A percentile compares a stretch with the other conserved stretches of the same genome.
These are phyloP conservation scores for Aspergillus texensis DNA, from an alignment of 2,329 filamentous ascomycete genomes.

Conservation along the genomic window DNA sequence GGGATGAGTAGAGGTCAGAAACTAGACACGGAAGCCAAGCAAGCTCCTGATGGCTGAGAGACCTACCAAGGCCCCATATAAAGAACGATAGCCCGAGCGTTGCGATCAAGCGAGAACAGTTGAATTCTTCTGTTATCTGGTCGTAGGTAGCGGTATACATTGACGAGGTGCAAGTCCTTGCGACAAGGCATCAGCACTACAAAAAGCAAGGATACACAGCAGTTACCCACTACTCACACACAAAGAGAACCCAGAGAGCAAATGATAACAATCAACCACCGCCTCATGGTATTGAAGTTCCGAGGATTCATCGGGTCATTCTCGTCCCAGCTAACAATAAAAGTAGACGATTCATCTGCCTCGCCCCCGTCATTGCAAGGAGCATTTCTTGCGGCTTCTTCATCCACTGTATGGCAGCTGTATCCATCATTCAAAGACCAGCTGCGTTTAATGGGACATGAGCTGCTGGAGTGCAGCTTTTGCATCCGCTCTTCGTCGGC, in stretches of 20 bases:
- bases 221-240: conserved; percentile 65
- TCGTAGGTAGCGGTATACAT: conserved; percentile 83
- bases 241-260: conserved; percentile 75
- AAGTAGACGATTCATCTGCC: conserved; percentile 41
- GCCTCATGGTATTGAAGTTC: conserved; percentile 65
- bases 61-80: conserved; percentile 70
- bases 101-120: conserved; percentile 69
- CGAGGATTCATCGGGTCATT: conserved; percentile 74
- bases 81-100: conserved; percentile 82
- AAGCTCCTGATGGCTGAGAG: background rate
- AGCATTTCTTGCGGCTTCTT: conserved; percentile 24
- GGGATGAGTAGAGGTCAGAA: conserved; percentile 15
- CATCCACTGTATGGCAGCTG: conserved; percentile 28
- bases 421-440: conserved; percentile 43
- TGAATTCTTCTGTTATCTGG: conserved; percentile 76
- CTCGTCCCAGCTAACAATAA: conserved; percentile 76
- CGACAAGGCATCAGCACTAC: conserved; percentile 8
- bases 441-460: conserved; percentile 34
- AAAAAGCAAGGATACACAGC: background rate
- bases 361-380: conserved; percentile 15
- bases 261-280: conserved; percentile 79
- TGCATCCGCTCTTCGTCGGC: conserved; percentile 23
- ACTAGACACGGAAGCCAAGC: background rate
- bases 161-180: conserved; percentile 80
- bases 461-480: conserved; percentile 25